phyloP scores from a whole-genome alignment of 139 green algal genomes.

The Picochlorum sp. region DNA sequence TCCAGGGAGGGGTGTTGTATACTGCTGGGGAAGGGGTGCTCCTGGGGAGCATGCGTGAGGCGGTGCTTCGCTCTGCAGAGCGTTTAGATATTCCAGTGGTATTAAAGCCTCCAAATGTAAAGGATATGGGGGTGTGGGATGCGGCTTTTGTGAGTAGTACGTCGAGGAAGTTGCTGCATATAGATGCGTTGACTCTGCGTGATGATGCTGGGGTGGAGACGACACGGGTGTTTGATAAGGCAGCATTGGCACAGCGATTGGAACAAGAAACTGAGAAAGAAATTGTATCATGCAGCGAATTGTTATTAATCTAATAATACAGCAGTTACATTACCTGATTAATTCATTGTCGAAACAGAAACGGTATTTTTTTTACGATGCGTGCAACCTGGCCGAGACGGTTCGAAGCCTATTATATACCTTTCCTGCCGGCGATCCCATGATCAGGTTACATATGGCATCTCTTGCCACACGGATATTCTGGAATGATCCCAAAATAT shows the following conservation, averaged over 20 bases:
- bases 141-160: conserved; percentile 51
- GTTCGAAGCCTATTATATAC: conserved; percentile 86
- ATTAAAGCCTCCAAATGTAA: conserved; percentile 27
- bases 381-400: conserved; percentile 55
- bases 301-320: background rate
- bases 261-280: conserved; percentile 30
- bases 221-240: conserved; percentile 6
- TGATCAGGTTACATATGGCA: conserved; percentile 85
- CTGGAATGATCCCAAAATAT: conserved; percentile 90
- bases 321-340: background rate
- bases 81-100: conserved; percentile 33
- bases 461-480: conserved; percentile 80
- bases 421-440: conserved; percentile 94
- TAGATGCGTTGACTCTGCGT: conserved; percentile 21
- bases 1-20: conserved; percentile 25
- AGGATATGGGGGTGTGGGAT: conserved; percentile 43
- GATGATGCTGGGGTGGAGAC: background rate
- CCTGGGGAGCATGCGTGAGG: conserved; percentile 41
- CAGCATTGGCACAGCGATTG: conserved; percentile 14
- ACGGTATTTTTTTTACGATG: background rate
- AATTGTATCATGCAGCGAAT: conserved; percentile 17
- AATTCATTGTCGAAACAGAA: background rate
- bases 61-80: conserved; percentile 35
- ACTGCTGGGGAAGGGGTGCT: conserved; percentile 51
- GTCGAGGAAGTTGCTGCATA: conserved; percentile 47